Base-by-base conservation (phyloP, 768 basidiomycete species). In the Xerocomellus amylosporus region DNA sequence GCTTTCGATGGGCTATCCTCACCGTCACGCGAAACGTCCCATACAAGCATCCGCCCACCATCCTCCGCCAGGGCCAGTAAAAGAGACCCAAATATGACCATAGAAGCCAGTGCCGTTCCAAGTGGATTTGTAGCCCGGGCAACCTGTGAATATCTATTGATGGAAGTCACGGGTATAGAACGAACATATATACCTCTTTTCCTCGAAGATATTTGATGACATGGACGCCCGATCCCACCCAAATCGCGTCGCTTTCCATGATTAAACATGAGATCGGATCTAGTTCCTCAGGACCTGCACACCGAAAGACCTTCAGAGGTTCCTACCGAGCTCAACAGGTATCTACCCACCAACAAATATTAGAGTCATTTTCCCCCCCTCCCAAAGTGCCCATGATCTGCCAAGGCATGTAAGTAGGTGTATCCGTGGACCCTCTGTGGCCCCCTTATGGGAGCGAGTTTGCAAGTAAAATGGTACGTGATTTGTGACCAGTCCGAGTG, bases 371-470 rank as follows among this genome's bases (percentile, higher is more conserved):
- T 88, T 93, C 26, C 86, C 90, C 20, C 93, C 95, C 62, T 97
- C 93, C 96, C 96, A 98, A 65, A 97, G 75, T 17, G 93, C 90
- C 95, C 95, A 98, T 59, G 90, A 83, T 54, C 77, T 83, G 7
- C 96, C 95, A 8, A 98, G 73, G 64, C 90, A 94, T 12, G 93
- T 95, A 33, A 97, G 72, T 40, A 98, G 74, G 58, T 93, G 88
- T 53, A 95, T 77, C 44, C 83, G 81, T 1, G 95, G 93, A 3
- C 88, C 90, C 19, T 88, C 87, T 2, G 90, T 82, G 20, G 91
- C 84, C 24, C 91, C 91, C 68, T 94, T 95, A 64, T 86, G 78
- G 1, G 89, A 84, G 50, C 92, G 83, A 2, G 88, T 85, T 76
- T 96, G 93, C 54, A 98, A 70, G 15, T 88, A 84, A 67, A 96